phyloP scores from a whole-genome alignment of 208 protist genomes.

The Crithidia fasciculata region DNA sequence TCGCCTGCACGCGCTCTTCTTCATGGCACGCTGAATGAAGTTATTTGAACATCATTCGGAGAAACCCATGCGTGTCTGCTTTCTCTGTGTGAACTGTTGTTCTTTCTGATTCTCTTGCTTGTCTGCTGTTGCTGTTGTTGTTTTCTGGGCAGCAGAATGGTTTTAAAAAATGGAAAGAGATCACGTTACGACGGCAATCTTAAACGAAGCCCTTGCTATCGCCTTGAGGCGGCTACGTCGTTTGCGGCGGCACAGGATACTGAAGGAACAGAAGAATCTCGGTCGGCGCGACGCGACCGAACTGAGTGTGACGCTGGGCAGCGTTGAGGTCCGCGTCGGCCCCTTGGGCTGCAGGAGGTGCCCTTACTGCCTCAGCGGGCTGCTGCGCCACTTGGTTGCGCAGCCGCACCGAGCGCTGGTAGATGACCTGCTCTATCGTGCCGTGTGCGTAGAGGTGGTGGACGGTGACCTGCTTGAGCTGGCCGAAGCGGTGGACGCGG shows the following conservation, averaged over 20 bases:
- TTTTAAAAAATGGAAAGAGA: too few relatives aligned
- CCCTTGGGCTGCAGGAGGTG: neutral
- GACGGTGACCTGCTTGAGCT: slow-evolving; percentile 61
- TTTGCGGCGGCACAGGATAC: slow-evolving; percentile 28
- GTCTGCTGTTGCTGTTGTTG: too few relatives aligned
- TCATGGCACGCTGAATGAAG: too few relatives aligned
- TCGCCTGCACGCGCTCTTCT: too few relatives aligned
- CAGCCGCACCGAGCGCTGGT: slow-evolving; percentile 35
- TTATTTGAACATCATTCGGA: too few relatives aligned
- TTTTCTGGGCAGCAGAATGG: too few relatives aligned
- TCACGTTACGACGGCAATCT: too few relatives aligned
- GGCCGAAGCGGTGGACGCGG: slow-evolving; percentile 91
- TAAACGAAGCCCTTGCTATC: too few relatives aligned
- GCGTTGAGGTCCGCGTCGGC: neutral
- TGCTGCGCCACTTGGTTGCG: slow-evolving; percentile 19
- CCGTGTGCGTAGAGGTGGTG: slow-evolving; percentile 49
- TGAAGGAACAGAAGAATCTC: slow-evolving; percentile 30
- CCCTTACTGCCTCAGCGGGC: neutral
- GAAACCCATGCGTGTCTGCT: too few relatives aligned
- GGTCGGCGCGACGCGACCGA: slow-evolving; percentile 30
- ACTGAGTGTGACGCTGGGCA: slow-evolving; percentile 14
- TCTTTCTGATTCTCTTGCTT: too few relatives aligned
- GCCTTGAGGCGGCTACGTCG: too few relatives aligned
- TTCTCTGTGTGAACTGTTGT: too few relatives aligned
- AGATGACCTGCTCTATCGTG: slow-evolving; percentile 65